These are phyloP conservation scores for Komagataea norvegica DNA, from an alignment of 1,139 yeast species.

Conservation along the genomic window DNA sequence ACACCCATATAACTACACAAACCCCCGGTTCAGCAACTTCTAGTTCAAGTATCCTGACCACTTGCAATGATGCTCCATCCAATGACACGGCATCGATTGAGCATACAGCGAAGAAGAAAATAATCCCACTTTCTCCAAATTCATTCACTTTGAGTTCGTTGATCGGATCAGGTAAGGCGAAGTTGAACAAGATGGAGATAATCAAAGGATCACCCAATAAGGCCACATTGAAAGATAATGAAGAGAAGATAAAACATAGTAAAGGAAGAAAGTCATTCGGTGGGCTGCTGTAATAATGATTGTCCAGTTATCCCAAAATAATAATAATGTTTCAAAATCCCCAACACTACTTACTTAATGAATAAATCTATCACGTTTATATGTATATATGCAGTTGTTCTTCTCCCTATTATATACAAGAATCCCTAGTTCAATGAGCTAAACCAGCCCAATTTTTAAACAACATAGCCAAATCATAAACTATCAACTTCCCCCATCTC, in stretches of 20 bases:
- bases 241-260: not conserved
- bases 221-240: constrained; percentile 4
- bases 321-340: no score
- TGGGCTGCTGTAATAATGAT: no score
- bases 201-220: constrained; percentile 24
- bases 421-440: no score
- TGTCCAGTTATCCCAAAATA: no score
- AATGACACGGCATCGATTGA: not conserved
- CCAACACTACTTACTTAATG: no score
- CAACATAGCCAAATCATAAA: constrained; percentile 47
- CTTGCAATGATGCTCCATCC: no score
- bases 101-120: constrained; percentile 6
- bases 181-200: constrained; percentile 13
- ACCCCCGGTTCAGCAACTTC: constrained; percentile 8
- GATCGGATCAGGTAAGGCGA: constrained; percentile 5
- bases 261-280: constrained; percentile 2
- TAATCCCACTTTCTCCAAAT: constrained; percentile 24
- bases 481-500: constrained; percentile 46
- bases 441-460: constrained; percentile 30
- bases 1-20: constrained; percentile 9
- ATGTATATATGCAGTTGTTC: no score
- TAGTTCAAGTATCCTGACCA: not conserved
- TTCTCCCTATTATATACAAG: no score
- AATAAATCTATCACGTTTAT: no score
- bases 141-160: constrained; percentile 21